Evolutionary conservation across 2,329 filamentous ascomycete species (phyloP), one percentile per base, ranked within the genome.

Genomic region (Neoscytalidium dimidiatum): DNA sequence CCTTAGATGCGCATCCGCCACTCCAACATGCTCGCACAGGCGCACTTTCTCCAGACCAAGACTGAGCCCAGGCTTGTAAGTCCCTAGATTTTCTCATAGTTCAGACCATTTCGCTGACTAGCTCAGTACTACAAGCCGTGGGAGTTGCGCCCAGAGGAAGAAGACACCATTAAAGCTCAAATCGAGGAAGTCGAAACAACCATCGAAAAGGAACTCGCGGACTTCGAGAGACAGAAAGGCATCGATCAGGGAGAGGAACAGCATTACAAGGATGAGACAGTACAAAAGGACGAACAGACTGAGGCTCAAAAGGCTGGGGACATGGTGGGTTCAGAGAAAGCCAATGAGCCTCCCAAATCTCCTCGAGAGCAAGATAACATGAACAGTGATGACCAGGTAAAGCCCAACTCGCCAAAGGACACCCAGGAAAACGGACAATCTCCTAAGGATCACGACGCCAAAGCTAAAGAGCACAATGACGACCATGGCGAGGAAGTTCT

Each of bases 61-160:
- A 81, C 88, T 43, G 83, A 89, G 70, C 94, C 94, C 2, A 85
- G 81, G 68, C 81, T 97, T 72, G 93, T 96, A 83, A 74, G 90
- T 83, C 53, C n/a, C 33, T 19, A 28, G 64, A 46, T 61, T 33
- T 19, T 13, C 23, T 17, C 62, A 13, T 26, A 23, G 35, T 4
- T 29, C 64, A 9, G 38, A 26, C 23, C 21, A 17, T 33, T 4
- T 33, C 43, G 41, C 56, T 52, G 29, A 78, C 43, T 13, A 60
- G 64, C 8, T 46, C 68, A 97, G 92, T 94, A 90, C 76, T 97
- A 95, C 77, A 88, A 90, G 51, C 94, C 94, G 0, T 96, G 91
- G 90, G 88, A 92, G 70, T 82, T 91, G 64, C 87, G 86, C 33
- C 76, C 81, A 4, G 83, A 86, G 49, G 90, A 97, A 75, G 87